Percentiles rank a stretch among this genome's conserved stretches.
Conservation (phyloP, 345 rosid genomes). For the Citrus mangshanensis region DNA sequence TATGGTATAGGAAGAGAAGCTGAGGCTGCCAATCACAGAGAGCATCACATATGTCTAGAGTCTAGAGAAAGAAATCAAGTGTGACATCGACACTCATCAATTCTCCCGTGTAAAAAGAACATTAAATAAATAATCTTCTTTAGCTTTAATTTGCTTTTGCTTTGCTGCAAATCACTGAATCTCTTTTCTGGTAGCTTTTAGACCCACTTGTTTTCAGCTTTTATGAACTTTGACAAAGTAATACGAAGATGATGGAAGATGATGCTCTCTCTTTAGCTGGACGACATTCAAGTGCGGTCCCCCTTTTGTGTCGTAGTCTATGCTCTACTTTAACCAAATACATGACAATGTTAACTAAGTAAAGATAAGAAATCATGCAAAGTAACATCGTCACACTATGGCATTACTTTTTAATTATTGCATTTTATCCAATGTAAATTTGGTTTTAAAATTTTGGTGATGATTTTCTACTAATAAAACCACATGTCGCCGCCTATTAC, state of each 20-base stretch:
- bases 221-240: conserved; percentile 2
- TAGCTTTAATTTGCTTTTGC: conserved; percentile 25
- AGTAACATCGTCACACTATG: no score
- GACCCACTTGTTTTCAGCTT: conserved; percentile 18
- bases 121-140: background rate
- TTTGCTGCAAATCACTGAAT: conserved; percentile 19
- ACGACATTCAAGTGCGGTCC: background rate
- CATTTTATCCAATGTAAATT: no score
- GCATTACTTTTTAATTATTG: no score
- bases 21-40: background rate
- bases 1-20: background rate
- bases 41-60: background rate
- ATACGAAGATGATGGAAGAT: background rate
- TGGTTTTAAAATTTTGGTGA: no score
- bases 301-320: background rate
- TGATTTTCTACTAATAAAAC: no score
- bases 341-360: no score
- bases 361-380: no score
- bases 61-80: background rate
- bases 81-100: no score
- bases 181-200: background rate
- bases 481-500: no score
- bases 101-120: no score
- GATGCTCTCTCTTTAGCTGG: conserved; percentile 3
- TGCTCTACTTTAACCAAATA: no score